These are phyloP conservation scores for Vaccinium corymbosum DNA, from an alignment of 148 eudicot genomes.

Conservation along the genomic window DNA sequence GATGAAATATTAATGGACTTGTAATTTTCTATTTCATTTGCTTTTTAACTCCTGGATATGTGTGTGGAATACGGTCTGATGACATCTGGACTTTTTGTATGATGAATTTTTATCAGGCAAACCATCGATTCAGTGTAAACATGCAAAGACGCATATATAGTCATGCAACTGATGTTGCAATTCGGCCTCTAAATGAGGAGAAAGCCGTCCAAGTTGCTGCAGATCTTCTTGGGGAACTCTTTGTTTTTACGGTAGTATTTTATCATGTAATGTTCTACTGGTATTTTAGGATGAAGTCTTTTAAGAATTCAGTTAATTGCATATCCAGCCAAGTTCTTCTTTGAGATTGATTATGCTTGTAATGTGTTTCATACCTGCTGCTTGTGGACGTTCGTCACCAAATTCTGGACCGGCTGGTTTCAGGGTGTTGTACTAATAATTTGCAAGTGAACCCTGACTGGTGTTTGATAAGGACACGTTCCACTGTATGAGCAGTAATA, in stretches of 20 bases:
- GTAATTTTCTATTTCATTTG: background rate
- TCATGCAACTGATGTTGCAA: constrained; percentile 79
- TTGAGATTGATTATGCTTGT: background rate
- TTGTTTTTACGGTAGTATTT: constrained; percentile 63
- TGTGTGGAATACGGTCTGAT: constrained; percentile 10
- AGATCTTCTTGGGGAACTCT: constrained; percentile 85
- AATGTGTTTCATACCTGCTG: background rate
- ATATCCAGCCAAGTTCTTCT: background rate
- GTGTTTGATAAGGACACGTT: background rate
- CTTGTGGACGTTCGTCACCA: background rate
- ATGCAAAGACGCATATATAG: constrained; percentile 84
- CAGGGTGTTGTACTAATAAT: background rate
- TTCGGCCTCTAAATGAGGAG: constrained; percentile 84
- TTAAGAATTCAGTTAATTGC: constrained; percentile 4
- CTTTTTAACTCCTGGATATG: background rate
- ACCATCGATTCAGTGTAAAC: constrained; percentile 70
- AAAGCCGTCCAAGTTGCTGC: constrained; percentile 93
- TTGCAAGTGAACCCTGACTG: background rate
- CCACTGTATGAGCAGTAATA: background rate
- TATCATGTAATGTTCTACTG: background rate
- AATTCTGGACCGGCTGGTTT: background rate
- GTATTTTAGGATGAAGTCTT: background rate
- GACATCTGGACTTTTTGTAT: background rate
- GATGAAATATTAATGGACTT: background rate
- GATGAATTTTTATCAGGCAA: constrained; percentile 38